Evolutionary conservation across 148 eudicot species (phyloP).

Genomic region (Spergularia marina): DNA sequence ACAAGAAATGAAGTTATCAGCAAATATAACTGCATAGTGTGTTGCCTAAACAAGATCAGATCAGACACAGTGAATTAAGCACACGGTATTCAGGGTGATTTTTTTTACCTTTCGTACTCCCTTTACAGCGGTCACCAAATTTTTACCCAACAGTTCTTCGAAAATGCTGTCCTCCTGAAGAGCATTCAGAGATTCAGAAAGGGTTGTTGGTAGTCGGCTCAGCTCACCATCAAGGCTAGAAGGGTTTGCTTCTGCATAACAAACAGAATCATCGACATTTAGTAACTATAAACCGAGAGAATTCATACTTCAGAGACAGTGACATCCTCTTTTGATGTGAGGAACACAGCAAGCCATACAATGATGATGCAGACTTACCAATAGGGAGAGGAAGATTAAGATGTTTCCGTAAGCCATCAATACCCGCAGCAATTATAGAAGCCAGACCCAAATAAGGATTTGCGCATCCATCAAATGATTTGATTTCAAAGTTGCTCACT

Average conservation of each 20-base stretch:
- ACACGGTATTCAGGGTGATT: neutral
- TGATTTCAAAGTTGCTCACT: slow-evolving; percentile 96
- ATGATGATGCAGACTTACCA: slow-evolving; percentile 43
- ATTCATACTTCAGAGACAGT: neutral
- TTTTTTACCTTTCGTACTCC: slow-evolving; percentile 70
- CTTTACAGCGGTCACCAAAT: slow-evolving; percentile 58
- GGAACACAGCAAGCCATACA: too few relatives aligned
- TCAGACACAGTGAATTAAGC: neutral
- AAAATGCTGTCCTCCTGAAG: slow-evolving; percentile 58
- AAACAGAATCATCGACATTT: neutral
- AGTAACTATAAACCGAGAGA: neutral
- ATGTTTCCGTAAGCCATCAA: slow-evolving; percentile 81
- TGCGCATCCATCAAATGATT: slow-evolving; percentile 89
- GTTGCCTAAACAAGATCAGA: neutral
- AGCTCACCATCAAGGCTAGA: slow-evolving; percentile 47
- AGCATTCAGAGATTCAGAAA: slow-evolving; percentile 71
- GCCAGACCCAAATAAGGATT: slow-evolving; percentile 87
- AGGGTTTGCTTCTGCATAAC: slow-evolving; percentile 66
- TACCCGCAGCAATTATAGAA: slow-evolving; percentile 80
- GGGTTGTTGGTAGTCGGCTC: slow-evolving; percentile 62
- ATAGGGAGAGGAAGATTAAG: slow-evolving; percentile 66
- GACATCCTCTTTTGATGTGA: neutral
- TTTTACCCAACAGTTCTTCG: slow-evolving; percentile 58
- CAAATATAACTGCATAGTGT: neutral
- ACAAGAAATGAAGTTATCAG: neutral